Evolutionary conservation across 345 rosid species (phyloP), one percentile per base, ranked within the genome.

Genomic region (Ailanthus altissimus): DNA sequence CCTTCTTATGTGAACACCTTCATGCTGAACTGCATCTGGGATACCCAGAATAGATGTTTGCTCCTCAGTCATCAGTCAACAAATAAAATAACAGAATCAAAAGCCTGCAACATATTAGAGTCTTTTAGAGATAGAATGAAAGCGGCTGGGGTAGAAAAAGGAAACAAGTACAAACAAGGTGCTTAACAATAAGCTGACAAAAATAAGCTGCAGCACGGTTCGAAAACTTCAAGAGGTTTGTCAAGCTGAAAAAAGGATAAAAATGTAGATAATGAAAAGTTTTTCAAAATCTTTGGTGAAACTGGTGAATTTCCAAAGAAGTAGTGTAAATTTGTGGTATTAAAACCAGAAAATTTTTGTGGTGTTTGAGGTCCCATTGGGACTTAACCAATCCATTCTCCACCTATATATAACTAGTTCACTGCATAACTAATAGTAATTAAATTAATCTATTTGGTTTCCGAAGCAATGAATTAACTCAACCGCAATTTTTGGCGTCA

Each of bases 1-100:
- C 18, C 94, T 83, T 83, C 90, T 84, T 25, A 5, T 26, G 43
- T 76, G 77, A 72, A 23, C 85, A 80, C 16, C 13, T 73, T 74
- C 73, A 36, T 84, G 79, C 68, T 76, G 72, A 61, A 28, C 46
- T 57, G 71, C 42, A 67, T 67, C 81, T 0, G 32, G 60, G 42
- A 61, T 79, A 12, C 38, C 72, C 8, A 70, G 63, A 73, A 40
- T 60, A 53, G 75, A 82, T 25, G 70, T 25, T 15, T 54, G 65
- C 57, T 81, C 83, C 36, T 83, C 83, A 8, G 76, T 80, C 85
- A 89, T 84, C 74, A 26, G 72, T 16, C 57, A 66, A 32, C 70
- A 36, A 70, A n/a, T 20, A 40, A 50, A 49, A 13, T 14, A 20
- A 18, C 16, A 54, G 65, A 59, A 67, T 74, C 21, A 46, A 67